Percentiles rank a stretch among this genome's conserved stretches.
phyloP scores from a whole-genome alignment of 2,329 filamentous ascomycete genomes.

The Scytalidium lignicola region DNA sequence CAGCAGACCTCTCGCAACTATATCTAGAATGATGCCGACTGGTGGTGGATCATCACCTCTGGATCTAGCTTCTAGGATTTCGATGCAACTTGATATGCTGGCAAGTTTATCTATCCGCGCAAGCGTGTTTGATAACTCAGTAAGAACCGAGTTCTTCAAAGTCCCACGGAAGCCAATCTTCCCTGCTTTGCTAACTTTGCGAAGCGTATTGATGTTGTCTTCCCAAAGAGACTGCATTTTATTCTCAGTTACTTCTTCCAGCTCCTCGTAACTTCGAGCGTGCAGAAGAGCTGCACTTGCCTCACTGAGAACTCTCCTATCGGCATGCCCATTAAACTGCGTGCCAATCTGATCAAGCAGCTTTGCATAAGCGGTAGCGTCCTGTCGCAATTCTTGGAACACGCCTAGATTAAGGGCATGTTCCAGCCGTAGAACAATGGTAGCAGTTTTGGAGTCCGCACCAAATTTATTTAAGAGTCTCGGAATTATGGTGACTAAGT shows the following conservation, averaged over 20 bases:
- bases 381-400: slow-evolving; percentile 84
- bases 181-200: slow-evolving; percentile 56
- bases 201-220: slow-evolving; percentile 68
- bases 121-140: slow-evolving; percentile 67
- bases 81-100: slow-evolving; percentile 71
- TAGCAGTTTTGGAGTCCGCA: slow-evolving; percentile 79
- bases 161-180: slow-evolving; percentile 69
- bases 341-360: slow-evolving; percentile 88
- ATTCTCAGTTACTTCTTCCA: slow-evolving; percentile 77
- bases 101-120: slow-evolving; percentile 77
- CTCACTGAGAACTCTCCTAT: slow-evolving; percentile 78
- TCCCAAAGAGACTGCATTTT: slow-evolving; percentile 86
- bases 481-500: slow-evolving; percentile 75
- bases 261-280: slow-evolving; percentile 79
- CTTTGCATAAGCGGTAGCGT: slow-evolving; percentile 72
- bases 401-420: slow-evolving; percentile 81
- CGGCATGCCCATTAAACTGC: slow-evolving; percentile 89
- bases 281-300: slow-evolving; percentile 78
- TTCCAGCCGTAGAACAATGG: slow-evolving; percentile 78
- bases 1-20: slow-evolving; percentile 69
- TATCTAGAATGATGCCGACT: slow-evolving; percentile 65
- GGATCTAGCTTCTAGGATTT: slow-evolving; percentile 63
- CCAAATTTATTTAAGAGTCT: slow-evolving; percentile 89
- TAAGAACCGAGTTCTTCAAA: slow-evolving; percentile 59
- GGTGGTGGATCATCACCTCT: slow-evolving; percentile 41